These are phyloP conservation scores for Claviceps arundinis DNA, from an alignment of 2,329 filamentous ascomycete species.

Conservation along the genomic window DNA sequence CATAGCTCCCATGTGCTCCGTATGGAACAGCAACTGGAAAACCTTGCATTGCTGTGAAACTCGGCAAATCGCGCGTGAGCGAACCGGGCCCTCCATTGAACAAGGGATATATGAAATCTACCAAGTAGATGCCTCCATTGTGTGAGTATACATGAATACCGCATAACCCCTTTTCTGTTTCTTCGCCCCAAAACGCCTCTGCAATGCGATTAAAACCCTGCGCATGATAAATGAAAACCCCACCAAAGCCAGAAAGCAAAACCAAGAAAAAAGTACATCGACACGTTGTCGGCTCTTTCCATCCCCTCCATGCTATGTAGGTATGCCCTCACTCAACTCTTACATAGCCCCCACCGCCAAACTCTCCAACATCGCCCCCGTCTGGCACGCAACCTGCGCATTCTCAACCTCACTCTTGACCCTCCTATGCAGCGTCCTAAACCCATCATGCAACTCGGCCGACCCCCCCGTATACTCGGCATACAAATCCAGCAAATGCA, in stretches of 20 bases:
- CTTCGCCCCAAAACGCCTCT: slow-evolving; percentile 3
- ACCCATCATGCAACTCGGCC: slow-evolving; percentile 55
- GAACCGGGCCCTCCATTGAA: background rate
- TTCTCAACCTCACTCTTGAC: slow-evolving; percentile 70
- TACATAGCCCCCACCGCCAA: slow-evolving; percentile 26
- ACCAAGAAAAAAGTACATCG: background rate
- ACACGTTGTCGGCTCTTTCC: background rate
- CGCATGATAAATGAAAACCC: background rate
- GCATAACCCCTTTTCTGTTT: background rate
- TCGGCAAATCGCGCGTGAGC: no score
- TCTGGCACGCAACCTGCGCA: slow-evolving; percentile 70
- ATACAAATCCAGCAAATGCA: slow-evolving; percentile 79
- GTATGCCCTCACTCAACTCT: background rate
- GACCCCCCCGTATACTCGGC: slow-evolving; percentile 65
- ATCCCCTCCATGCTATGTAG: background rate
- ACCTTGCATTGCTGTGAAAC: no score
- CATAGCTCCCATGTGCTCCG: no score
- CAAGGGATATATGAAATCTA: background rate
- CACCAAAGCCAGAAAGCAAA: background rate
- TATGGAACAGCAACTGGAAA: no score
- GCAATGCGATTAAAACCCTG: slow-evolving; percentile 4
- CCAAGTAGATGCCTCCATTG: background rate
- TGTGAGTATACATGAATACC: background rate
- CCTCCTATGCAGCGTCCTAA: slow-evolving; percentile 54
- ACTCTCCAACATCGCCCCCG: slow-evolving; percentile 75